Conservation (phyloP, 78 protist species). For the Cavenderia fasciculata region DNA sequence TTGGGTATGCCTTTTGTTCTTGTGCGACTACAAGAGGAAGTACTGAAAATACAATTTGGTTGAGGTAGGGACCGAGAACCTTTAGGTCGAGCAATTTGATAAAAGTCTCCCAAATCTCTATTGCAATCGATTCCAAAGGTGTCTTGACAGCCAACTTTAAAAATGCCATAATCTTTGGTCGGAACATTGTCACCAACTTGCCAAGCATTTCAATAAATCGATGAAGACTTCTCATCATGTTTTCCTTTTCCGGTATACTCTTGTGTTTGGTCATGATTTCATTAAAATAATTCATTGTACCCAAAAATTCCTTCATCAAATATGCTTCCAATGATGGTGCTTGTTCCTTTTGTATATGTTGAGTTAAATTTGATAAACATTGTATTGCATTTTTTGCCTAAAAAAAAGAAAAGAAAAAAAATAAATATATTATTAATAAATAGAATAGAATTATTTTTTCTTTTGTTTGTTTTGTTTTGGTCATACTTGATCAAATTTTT, state of each 20-base stretch:
- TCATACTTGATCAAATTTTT: not conserved
- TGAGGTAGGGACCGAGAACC: conserved; percentile 47
- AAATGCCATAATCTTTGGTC: conserved; percentile 78
- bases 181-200: not conserved
- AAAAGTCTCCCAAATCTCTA: conserved; percentile 54
- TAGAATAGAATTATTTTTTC: too few species aligned
- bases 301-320: conserved; percentile 31
- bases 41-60: conserved; percentile 35
- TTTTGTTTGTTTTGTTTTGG: too few species aligned
- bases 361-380: not conserved
- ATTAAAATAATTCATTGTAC: conserved; percentile 42
- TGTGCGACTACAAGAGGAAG: not conserved
- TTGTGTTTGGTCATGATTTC: conserved; percentile 13
- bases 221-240: conserved; percentile 10
- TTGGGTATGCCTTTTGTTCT: not conserved
- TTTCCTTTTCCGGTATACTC: conserved; percentile 6
- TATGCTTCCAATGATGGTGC: conserved; percentile 10
- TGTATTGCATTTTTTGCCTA: conserved; percentile 16
- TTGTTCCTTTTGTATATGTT: too few species aligned
- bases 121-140: conserved; percentile 33
- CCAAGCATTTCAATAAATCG: conserved; percentile 1
- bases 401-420: too few species aligned
- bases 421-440: too few species aligned
- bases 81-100: conserved; percentile 21
- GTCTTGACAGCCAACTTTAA: conserved; percentile 31